Conservation (phyloP, 306 rosid genomes). For the Prunus dulcis region DNA sequence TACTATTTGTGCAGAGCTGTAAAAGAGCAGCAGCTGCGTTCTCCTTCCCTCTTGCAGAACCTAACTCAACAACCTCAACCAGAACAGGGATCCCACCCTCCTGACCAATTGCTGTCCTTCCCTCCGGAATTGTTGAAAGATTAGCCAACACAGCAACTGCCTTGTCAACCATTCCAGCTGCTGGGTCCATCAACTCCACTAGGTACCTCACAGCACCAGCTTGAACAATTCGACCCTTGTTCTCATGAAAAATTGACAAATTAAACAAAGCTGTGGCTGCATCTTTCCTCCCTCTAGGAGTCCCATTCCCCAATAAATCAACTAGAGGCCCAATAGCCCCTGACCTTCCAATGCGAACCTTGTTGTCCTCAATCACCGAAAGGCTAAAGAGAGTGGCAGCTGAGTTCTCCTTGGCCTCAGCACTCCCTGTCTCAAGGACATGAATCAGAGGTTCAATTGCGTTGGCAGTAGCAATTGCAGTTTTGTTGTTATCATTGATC, state of each 20-base stretch:
- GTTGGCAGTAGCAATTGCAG: constrained; percentile 69
- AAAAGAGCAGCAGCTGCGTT: constrained; percentile 95
- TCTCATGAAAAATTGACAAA: constrained; percentile 82
- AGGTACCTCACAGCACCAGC: constrained; percentile 96
- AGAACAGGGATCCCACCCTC: constrained; percentile 85
- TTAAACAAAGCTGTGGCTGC: constrained; percentile 97
- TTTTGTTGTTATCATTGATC: constrained; percentile 77
- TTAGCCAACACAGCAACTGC: constrained; percentile 96
- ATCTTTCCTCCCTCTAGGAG: constrained; percentile 96
- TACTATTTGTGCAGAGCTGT: constrained; percentile 66
- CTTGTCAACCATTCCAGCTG: constrained; percentile 97
- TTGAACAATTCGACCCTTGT: constrained; percentile 79
- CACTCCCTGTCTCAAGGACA: constrained; percentile 83
- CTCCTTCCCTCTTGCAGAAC: constrained; percentile 94
- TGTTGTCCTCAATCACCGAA: constrained; percentile 90
- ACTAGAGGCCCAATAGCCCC: constrained; percentile 89
- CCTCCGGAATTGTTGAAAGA: constrained; percentile 87
- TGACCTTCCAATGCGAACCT: constrained; percentile 80
- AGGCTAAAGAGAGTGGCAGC: constrained; percentile 98
- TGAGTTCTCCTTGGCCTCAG: constrained; percentile 95
- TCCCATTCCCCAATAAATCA: constrained; percentile 86
- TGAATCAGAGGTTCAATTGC: constrained; percentile 88
- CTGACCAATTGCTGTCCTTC: constrained; percentile 70
- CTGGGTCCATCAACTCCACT: constrained; percentile 97
- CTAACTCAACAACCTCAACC: constrained; percentile 97